Base-by-base conservation (phyloP, 2,329 filamentous ascomycete genomes). In the Colletotrichum paranaense region DNA sequence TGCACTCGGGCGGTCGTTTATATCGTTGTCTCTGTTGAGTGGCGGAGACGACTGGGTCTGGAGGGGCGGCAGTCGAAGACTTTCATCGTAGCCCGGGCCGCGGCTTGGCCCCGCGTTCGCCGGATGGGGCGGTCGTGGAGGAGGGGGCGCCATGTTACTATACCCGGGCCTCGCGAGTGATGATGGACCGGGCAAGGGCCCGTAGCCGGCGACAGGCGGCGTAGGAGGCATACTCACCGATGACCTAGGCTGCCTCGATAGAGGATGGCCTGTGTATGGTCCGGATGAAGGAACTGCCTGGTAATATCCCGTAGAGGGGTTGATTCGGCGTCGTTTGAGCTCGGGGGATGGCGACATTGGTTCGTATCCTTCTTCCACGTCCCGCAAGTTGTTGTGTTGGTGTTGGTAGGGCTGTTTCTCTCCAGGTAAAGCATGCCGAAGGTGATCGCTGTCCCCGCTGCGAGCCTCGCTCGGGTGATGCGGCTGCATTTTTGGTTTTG, bases 291-390 rank as follows among this genome's bases (percentile, higher is more conserved):
- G 46, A 32, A 79, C 75, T 1, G 78, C 67, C 55, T 81, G 82
- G 42, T 83, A 84, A 14, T 78, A 76, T 1, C 79, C 81, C 66
- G 75, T 76, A 56, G 84, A 84, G 75, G 84, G 85, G 75, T 89
- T 89, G 77, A 89, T 89, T 49, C 92, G 89, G 26, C 92, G 89
- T 69, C 92, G 88, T 79, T 94, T 93, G 32, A 83, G 81, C 66
- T 93, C 91, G 11, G 87, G 85, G 3, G 87, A 86, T 64, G 86
- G 84, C 62, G 85, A 86, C 22, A 81, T 76, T 16, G 81, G 78
- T 14, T 86, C 81, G 64, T 85, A 81, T 24, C 85, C 83, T 24
- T 86, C 80, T 24, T 70, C 81, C 32, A 75, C 66, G 1, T 82
- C 79, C 60, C 78, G 77, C 42, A 77, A 73, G 9, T 53, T 67